Conservation (phyloP, 2,329 filamentous ascomycete species). For the Epichloe sibirici region DNA sequence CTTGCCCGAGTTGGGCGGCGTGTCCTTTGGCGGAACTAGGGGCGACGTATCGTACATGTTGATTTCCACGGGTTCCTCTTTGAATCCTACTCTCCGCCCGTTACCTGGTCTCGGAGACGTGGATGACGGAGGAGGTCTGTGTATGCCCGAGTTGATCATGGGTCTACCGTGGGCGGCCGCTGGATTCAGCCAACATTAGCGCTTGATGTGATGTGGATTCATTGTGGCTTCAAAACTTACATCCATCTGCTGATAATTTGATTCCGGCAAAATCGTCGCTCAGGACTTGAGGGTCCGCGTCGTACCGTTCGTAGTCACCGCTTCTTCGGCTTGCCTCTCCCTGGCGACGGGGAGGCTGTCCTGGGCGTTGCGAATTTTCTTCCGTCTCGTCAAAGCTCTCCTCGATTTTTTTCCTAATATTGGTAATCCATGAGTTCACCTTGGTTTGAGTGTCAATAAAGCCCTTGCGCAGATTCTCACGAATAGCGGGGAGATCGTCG, state of each 20-base stretch:
- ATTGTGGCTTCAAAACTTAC: conserved; percentile 32
- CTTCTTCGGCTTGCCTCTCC: conserved; percentile 58
- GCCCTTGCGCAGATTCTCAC: conserved; percentile 84
- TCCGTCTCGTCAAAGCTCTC: conserved; percentile 70
- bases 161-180: conserved; percentile 15
- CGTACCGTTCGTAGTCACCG: conserved; percentile 82
- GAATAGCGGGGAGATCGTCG: conserved; percentile 87
- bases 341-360: conserved; percentile 33
- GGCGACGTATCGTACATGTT: conserved; percentile 58
- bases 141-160: conserved; percentile 63
- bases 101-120: conserved; percentile 37
- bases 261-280: conserved; percentile 77
- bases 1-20: conserved; percentile 40
- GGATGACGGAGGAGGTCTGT: conserved; percentile 52
- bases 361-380: conserved; percentile 21
- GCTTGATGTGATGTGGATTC: background rate
- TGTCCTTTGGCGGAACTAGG: conserved; percentile 40
- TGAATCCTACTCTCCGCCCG: conserved; percentile 44
- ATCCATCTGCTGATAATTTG: conserved; percentile 48
- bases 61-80: conserved; percentile 64
- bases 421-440: conserved; percentile 86
- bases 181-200: background rate
- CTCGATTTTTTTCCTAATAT: conserved; percentile 86
- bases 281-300: conserved; percentile 83
- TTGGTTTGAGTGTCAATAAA: conserved; percentile 89